Percentiles rank a stretch among this genome's conserved stretches.
Conservation (phyloP, 148 eudicot genomes). For the Linanthus parryae region DNA sequence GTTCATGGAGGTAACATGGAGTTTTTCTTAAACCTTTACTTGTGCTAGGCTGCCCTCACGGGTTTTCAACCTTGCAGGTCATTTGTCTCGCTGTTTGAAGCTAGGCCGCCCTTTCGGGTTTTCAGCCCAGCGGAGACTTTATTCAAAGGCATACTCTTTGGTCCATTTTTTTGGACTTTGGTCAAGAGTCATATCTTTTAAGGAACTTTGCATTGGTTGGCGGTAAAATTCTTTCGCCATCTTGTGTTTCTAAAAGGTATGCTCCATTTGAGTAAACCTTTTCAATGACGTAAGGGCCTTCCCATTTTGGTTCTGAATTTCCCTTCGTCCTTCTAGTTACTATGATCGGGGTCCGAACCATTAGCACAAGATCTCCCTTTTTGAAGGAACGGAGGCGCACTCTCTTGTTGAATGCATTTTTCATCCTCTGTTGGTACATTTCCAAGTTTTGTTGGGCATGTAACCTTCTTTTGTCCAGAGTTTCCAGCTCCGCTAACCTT, state of each 20-base stretch:
- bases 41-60: too few relatives aligned
- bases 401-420: not conserved
- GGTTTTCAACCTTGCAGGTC: too few relatives aligned
- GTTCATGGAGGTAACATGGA: too few relatives aligned
- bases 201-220: too few relatives aligned
- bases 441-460: constrained; percentile 6
- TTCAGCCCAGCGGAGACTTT: too few relatives aligned
- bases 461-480: not conserved
- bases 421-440: constrained; percentile 2
- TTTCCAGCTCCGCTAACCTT: not conserved
- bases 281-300: not conserved
- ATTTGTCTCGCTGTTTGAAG: too few relatives aligned
- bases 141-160: too few relatives aligned
- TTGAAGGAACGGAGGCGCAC: not conserved
- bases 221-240: not conserved
- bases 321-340: not conserved
- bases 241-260: not conserved
- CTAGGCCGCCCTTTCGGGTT: too few relatives aligned
- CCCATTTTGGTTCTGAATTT: constrained; percentile 5
- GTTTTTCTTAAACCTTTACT: too few relatives aligned
- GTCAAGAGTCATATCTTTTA: not conserved
- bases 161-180: too few relatives aligned
- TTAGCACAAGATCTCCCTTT: not conserved
- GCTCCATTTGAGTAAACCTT: too few relatives aligned
- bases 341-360: not conserved